Percentiles rank a stretch among this genome's conserved stretches.
These are phyloP conservation scores for Eucalyptus regnans DNA, from an alignment of 345 rosid genomes.

Conservation along the genomic window DNA sequence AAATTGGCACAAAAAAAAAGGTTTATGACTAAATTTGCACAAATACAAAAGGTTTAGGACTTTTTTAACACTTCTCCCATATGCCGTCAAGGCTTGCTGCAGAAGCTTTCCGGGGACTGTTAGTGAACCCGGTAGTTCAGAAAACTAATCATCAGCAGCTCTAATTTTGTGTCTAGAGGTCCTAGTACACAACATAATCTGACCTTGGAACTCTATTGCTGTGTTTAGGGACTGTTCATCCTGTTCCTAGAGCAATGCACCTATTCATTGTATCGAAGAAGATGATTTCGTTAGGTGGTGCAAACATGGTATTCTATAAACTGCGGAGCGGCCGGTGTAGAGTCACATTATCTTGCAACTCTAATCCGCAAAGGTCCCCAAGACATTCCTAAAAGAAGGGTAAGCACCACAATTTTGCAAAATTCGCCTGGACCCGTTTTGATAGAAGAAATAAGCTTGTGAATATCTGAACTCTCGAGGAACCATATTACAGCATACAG, in stretches of 20 bases:
- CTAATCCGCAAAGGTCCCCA: neutral
- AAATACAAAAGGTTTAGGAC: too few species aligned
- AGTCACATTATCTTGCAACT: neutral
- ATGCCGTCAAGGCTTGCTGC: neutral
- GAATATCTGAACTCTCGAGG: neutral
- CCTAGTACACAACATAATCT: neutral
- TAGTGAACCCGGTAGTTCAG: neutral
- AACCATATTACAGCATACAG: neutral
- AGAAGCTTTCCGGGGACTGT: neutral
- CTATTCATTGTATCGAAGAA: neutral
- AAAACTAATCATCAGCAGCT: neutral
- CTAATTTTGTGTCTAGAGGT: neutral
- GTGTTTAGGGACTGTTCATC: neutral
- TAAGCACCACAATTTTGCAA: neutral
- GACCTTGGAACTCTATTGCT: neutral
- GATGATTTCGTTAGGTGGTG: neutral
- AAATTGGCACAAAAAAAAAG: too few species aligned
- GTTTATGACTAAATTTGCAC: too few species aligned
- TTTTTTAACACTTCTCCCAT: too few species aligned
- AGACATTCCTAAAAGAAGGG: neutral
- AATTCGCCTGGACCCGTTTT: neutral
- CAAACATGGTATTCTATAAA: neutral
- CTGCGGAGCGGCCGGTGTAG: neutral
- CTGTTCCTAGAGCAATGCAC: neutral
- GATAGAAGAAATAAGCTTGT: too few species aligned